Conservation (phyloP, 1,284 basidiomycete genomes). For the Melampsora americana region DNA sequence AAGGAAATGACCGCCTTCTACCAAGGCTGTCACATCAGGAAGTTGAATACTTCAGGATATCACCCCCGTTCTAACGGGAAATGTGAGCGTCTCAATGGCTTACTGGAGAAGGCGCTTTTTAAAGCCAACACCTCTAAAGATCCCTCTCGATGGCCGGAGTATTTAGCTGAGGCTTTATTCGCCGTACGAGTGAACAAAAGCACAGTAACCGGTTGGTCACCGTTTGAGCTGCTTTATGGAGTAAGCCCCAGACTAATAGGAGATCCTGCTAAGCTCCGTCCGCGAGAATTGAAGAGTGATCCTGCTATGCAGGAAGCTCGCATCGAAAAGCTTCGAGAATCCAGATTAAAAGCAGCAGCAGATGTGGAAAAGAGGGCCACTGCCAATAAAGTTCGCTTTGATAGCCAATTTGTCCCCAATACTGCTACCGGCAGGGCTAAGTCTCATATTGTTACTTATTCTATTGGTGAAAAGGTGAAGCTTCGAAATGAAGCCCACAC, state of each 20-base stretch:
- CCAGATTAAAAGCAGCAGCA: background rate
- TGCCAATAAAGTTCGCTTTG: background rate
- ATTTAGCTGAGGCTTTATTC: conserved; percentile 6
- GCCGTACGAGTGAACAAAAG: background rate
- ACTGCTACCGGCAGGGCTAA: background rate
- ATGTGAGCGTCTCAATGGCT: conserved; percentile 5
- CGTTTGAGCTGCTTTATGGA: conserved; percentile 12
- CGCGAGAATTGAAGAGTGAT: background rate
- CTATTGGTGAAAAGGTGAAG: background rate
- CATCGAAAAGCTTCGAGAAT: background rate
- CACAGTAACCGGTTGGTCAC: background rate
- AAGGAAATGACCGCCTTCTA: background rate
- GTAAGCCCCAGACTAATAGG: background rate
- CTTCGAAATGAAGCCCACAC: conserved; percentile 12
- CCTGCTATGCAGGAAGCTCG: background rate
- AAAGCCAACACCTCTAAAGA: background rate
- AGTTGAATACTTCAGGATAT: conserved; percentile 2
- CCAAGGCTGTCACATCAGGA: background rate
- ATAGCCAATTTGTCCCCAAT: background rate
- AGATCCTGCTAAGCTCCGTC: background rate
- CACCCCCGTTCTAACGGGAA: conserved; percentile 12
- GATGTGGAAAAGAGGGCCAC: background rate
- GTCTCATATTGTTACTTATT: background rate
- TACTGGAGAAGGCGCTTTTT: background rate
- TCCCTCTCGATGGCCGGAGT: background rate